Evolutionary conservation across 257 asterid genomes (phyloP).

Genomic region (Galeopsis tetrahit): DNA sequence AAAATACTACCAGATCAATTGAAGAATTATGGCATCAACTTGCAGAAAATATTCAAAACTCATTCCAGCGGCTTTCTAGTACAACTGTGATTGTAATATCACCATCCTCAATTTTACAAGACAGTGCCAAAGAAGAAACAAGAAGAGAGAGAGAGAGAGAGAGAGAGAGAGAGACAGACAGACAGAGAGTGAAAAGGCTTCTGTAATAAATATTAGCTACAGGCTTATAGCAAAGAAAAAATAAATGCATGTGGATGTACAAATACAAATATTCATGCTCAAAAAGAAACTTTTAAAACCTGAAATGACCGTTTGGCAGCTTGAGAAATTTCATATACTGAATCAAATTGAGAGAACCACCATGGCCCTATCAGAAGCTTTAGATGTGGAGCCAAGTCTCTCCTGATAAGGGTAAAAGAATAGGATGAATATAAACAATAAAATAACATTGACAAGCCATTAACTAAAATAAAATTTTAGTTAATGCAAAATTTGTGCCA

Average conservation of each 20-base stretch:
- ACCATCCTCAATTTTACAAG: conserved; percentile 12
- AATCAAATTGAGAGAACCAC: conserved; percentile 99
- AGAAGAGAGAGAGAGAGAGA: background rate
- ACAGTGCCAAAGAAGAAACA: conserved; percentile 1
- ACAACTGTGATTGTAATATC: conserved; percentile 1
- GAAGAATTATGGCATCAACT: conserved; percentile 12
- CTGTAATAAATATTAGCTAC: conserved; percentile 15
- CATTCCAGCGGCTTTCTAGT: background rate
- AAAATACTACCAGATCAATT: background rate
- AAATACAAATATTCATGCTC: conserved; percentile 22
- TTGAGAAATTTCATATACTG: conserved; percentile 85
- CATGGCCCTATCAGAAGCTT: conserved; percentile 95
- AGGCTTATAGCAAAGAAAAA: conserved; percentile 5
- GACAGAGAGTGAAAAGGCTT: background rate
- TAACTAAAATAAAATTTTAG: conserved; percentile 21
- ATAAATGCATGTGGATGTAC: conserved; percentile 10
- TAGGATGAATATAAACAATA: conserved; percentile 13
- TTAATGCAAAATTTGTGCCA: conserved; percentile 14
- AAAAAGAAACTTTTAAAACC: conserved; percentile 51
- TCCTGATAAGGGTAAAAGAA: conserved; percentile 57
- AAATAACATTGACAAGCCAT: conserved; percentile 21
- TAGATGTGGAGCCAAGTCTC: conserved; percentile 93
- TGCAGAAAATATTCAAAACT: background rate
- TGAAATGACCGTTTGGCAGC: conserved; percentile 94
- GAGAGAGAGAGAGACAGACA: background rate